These are phyloP conservation scores for Eremomyces bilateralis DNA, from an alignment of 495 filamentous ascomycete species.

Conservation along the genomic window DNA sequence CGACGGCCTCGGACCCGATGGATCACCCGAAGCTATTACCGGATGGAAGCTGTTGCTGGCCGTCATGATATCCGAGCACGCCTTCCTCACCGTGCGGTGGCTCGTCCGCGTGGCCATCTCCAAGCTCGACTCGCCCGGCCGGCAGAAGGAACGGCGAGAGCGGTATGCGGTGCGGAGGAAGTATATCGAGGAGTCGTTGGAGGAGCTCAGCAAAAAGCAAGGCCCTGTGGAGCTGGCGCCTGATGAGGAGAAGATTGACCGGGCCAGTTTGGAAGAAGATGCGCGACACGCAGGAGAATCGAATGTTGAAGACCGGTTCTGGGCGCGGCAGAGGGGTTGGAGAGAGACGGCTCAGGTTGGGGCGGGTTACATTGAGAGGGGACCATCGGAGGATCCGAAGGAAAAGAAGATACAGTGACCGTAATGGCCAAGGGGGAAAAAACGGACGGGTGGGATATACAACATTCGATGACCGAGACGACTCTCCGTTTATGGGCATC, in stretches of 20 bases:
- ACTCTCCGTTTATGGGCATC: too few species aligned
- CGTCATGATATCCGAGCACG: constrained; percentile 70
- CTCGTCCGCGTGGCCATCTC: constrained; percentile 43
- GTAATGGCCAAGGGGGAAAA: too few species aligned
- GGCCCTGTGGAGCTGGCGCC: constrained; percentile 15
- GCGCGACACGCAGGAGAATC: constrained; percentile 30
- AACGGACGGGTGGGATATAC: too few species aligned
- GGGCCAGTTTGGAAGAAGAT: constrained; percentile 42
- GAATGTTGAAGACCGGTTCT: constrained; percentile 35
- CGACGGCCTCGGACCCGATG: constrained; percentile 32
- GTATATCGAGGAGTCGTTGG: constrained; percentile 40
- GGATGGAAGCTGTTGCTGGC: constrained; percentile 68
- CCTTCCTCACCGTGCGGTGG: constrained; percentile 54
- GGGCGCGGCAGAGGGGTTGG: constrained; percentile 42
- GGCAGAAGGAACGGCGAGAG: constrained; percentile 60
- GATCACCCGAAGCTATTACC: constrained; percentile 42
- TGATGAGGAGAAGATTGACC: constrained; percentile 6
- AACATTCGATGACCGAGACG: too few species aligned
- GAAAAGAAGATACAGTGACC: constrained; percentile 40
- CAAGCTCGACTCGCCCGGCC: constrained; percentile 68
- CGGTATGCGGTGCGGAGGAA: constrained; percentile 51
- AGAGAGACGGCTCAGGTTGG: constrained; percentile 38
- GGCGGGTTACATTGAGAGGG: constrained; percentile 29
- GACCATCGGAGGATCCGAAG: constrained; percentile 17
- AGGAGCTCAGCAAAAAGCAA: constrained; percentile 16